These are phyloP conservation scores for Trichophyton rubrum DNA, from an alignment of 2,329 filamentous ascomycete species.

Conservation along the genomic window DNA sequence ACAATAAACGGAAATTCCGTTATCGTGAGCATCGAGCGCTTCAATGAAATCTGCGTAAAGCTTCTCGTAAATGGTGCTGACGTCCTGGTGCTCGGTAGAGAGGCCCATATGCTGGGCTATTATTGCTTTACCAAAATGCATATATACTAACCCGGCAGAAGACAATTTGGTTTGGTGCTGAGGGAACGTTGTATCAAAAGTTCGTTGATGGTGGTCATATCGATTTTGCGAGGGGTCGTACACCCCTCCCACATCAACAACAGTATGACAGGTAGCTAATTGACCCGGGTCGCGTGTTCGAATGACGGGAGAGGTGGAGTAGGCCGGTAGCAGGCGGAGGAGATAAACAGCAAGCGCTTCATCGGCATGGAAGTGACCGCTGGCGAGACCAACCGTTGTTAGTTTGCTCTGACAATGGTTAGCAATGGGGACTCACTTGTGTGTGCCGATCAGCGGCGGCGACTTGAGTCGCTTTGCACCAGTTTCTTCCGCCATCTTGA, in stretches of 20 bases:
- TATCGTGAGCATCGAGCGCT: conserved; percentile 94
- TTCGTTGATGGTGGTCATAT: conserved; percentile 96
- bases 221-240: conserved; percentile 67
- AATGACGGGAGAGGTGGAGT: conserved; percentile 59
- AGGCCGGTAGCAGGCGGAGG: conserved; percentile 75
- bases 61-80: conserved; percentile 69
- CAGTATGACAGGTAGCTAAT: conserved; percentile 75
- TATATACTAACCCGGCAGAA: conserved; percentile 84
- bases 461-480: conserved; percentile 76
- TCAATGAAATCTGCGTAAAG: conserved; percentile 90
- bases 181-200: conserved; percentile 76
- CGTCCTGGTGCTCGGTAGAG: conserved; percentile 50
- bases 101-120: conserved; percentile 55
- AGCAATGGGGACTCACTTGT: conserved; percentile 46
- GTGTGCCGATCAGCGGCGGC: conserved; percentile 68
- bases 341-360: conserved; percentile 95
- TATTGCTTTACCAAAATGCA: conserved; percentile 84
- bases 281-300: conserved; percentile 74
- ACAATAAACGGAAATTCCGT: conserved; percentile 78
- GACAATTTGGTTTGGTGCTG: conserved; percentile 76
- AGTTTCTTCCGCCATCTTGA: conserved; percentile 53
- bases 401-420: neutral
- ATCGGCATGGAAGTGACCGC: conserved; percentile 95
- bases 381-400: conserved; percentile 16
- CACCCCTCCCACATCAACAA: conserved; percentile 94